Conservation (phyloP, 208 protist genomes). For the Zelonia costaricensis region DNA sequence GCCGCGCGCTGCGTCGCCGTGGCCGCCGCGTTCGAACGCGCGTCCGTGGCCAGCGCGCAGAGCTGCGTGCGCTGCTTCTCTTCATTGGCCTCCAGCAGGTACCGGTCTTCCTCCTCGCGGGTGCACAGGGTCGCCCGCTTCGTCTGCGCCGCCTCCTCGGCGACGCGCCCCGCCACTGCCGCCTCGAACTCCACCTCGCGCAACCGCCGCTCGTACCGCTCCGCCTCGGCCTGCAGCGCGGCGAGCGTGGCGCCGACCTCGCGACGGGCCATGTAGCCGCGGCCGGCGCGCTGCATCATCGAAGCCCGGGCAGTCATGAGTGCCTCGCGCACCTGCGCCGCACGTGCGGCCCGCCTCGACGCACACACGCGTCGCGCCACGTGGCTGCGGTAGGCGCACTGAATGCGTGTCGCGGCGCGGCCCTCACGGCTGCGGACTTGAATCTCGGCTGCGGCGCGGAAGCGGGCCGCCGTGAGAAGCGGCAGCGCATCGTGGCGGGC, state of each 20-base stretch:
- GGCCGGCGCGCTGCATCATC: slow-evolving; percentile 60
- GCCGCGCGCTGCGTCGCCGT: not conserved
- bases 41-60: slow-evolving; percentile 3
- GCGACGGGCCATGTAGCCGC: slow-evolving; percentile 51
- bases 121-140: slow-evolving; percentile 1
- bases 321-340: not conserved
- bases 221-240: slow-evolving; percentile 37
- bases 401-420: slow-evolving; percentile 52
- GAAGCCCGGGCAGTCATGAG: not conserved
- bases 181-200: slow-evolving; percentile 28
- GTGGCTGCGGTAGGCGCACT: slow-evolving; percentile 62
- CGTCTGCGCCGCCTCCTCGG: slow-evolving; percentile 1
- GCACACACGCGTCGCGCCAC: slow-evolving; percentile 35
- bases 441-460: slow-evolving; percentile 56
- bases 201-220: slow-evolving; percentile 41
- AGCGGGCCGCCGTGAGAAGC: slow-evolving; percentile 45
- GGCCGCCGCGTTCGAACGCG: not conserved
- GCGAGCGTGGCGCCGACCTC: slow-evolving; percentile 29
- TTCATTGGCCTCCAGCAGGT: slow-evolving; percentile 14
- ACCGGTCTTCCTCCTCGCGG: slow-evolving; percentile 25
- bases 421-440: slow-evolving; percentile 26
- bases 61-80: slow-evolving; percentile 12
- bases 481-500: slow-evolving; percentile 30
- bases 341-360: slow-evolving; percentile 16
- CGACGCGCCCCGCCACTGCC: slow-evolving; percentile 2